Conservation (phyloP, 169 alveolate genomes). For the Cyclospora cayetanensis region DNA sequence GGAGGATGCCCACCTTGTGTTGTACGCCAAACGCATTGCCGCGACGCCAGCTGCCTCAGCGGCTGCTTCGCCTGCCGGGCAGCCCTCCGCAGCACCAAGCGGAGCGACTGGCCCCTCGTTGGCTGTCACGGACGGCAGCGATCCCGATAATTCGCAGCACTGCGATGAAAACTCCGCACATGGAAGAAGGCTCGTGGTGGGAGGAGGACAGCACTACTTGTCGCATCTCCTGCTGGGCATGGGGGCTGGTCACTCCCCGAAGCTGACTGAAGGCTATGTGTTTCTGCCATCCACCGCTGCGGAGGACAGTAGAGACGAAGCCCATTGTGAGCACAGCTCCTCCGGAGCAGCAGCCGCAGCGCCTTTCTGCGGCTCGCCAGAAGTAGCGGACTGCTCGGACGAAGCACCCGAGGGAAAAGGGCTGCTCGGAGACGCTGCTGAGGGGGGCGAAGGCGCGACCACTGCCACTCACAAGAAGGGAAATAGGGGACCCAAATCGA, state of each 20-base stretch:
- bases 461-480: too few species aligned
- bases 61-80: background rate
- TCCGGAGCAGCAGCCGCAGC: slow-evolving; percentile 42
- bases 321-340: background rate
- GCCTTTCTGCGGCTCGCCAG: too few species aligned
- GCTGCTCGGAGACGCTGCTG: background rate
- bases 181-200: background rate
- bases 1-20: slow-evolving; percentile 95
- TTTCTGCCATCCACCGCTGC: background rate
- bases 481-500: too few species aligned
- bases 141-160: background rate
- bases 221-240: background rate
- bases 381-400: background rate
- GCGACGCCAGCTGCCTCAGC: background rate
- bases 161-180: background rate
- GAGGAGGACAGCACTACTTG: too few species aligned
- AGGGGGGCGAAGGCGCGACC: background rate
- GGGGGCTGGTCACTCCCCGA: background rate
- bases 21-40: slow-evolving; percentile 47
- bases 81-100: background rate
- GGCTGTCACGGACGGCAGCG: background rate
- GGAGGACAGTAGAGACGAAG: background rate
- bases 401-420: background rate
- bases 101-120: background rate
- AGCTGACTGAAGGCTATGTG: background rate